Base-by-base conservation (phyloP, 1,139 yeast genomes). In the Blastobotrys elegans region DNA sequence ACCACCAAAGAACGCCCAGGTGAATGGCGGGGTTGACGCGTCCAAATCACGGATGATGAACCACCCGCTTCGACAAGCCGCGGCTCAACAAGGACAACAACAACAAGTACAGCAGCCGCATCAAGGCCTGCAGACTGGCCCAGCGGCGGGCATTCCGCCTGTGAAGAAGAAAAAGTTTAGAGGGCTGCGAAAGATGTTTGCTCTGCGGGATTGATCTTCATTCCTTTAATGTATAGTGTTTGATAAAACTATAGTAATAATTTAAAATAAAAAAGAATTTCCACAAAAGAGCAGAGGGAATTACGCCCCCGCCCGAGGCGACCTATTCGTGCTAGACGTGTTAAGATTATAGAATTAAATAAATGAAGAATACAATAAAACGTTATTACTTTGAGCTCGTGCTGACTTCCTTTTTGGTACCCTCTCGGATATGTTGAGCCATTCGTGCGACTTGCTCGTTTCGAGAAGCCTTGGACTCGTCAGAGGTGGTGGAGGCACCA, bases 151-250 rank as follows among this genome's bases (percentile, higher is more conserved):
- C 14, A 48, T 27, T 20, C 43, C 49, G 22, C 50, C 49, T 13
- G 40, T 39, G 35, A 59, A 58, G 54, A 61, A 60, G 54, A 61
- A 61, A 50, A 55, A 54, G 53, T 62, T 62, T 51, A 46, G 51
- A n/a, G 60, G 58, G 5, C 50, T 62, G 27, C 53, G 65, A 36
- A 55, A 54, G 40, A 56, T 60, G 17, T 61, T 62, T 50, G 61
- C 63, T 13, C 41, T 62, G 33, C 47, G 56, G 30, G 44, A 44
- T 40, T 49, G 50, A 46, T 40, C 30, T 33, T 4, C 20, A 43
- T 6, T 8, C 7, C 3, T 20, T 40, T 24, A 3, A 3, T 29
- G 13, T 33, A 7, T 27, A 39, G 34, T 36, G 33, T 40, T 36
- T 30, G 22, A 17, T 42, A 21, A 30, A n/a, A 14, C 21, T 33